Base-by-base conservation (phyloP, 306 rosid genomes). In the Canavalia ensiformis region DNA sequence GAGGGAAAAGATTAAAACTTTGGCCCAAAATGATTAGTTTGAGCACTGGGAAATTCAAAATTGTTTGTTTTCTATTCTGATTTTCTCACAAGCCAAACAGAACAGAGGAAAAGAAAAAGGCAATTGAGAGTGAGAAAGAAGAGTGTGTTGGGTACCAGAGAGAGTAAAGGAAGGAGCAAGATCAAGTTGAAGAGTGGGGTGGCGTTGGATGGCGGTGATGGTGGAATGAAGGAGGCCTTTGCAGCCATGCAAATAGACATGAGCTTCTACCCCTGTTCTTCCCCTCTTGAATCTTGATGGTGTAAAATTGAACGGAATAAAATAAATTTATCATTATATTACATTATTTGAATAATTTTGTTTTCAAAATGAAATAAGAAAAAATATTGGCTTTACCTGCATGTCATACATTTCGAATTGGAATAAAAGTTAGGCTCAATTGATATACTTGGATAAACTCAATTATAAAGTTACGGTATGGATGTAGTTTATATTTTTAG, bases 91-190 rank as follows among this genome's bases (percentile, higher is more conserved):
- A 18, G 25, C 25, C 25, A 18, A 18, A 18, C 25, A 18, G 25
- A 18, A 47, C 4, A 42, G 44, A 46, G n/a, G 11, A 70, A 50
- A 6, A 5, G 30, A 67, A 35, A 10, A 33, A 7, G 1, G 7
- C 25, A 75, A 3, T 11, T 39, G 13, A 67, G 49, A 41, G 11
- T 30, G 69, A 63, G 28, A 6, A 31, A 70, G 28, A 9, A 31
- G 28, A 2, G 10, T 39, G 35, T 25, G 62, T 77, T 44, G 28
- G 44, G 37, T 88, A 86, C 89, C 91, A 51, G 69, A 52, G 55
- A 33, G 66, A 81, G 74, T 68, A 82, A 54, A 58, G 68, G 1
- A 6, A 86, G 79, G 41, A 88, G 73, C 41, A 83, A 45, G 46
- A 83, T 57, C 8, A 52, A 37, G 52, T 46, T 71, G 76, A 52